Evolutionary conservation across 2,329 filamentous ascomycete species (phyloP).

Genomic region (Huntiella decipiens): DNA sequence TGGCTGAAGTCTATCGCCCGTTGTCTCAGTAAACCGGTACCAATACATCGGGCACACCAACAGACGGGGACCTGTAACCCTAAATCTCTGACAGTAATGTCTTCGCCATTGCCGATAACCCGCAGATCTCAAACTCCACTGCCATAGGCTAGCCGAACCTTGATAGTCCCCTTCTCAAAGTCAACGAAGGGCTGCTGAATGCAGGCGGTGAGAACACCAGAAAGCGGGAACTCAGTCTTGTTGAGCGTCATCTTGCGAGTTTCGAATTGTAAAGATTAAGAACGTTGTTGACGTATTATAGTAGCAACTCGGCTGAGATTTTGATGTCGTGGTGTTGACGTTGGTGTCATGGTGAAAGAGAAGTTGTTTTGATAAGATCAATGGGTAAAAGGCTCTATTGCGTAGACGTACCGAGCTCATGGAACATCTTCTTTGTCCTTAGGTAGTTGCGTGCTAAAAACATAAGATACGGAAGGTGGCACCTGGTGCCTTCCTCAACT

Average conservation of each 20-base stretch:
- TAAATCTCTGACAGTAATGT: slow-evolving; percentile 27
- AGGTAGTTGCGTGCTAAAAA: slow-evolving; percentile 6
- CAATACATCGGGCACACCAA: too few relatives aligned
- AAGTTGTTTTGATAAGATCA: slow-evolving; percentile 50
- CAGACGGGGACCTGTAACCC: too few relatives aligned
- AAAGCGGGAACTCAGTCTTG: slow-evolving; percentile 61
- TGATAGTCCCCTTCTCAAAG: slow-evolving; percentile 59
- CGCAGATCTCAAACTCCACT: slow-evolving; percentile 39
- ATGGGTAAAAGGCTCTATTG: slow-evolving; percentile 67
- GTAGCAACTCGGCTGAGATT: too few relatives aligned
- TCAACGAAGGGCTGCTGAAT: slow-evolving; percentile 77
- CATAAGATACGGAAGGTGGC: neutral
- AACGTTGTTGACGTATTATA: too few relatives aligned
- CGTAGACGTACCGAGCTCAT: slow-evolving; percentile 61
- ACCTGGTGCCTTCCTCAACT: slow-evolving; percentile 8
- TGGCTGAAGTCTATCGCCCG: too few relatives aligned
- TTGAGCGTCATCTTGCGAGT: slow-evolving; percentile 60
- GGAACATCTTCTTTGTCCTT: slow-evolving; percentile 38
- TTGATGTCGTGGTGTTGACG: slow-evolving; percentile 58
- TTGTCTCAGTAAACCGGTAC: too few relatives aligned
- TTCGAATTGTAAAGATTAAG: slow-evolving; percentile 63
- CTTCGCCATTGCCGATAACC: slow-evolving; percentile 71
- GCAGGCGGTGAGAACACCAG: slow-evolving; percentile 56
- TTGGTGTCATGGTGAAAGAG: slow-evolving; percentile 48
- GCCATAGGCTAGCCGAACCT: slow-evolving; percentile 47